Conservation (phyloP, 2,329 filamentous ascomycete species). For the Graphilbum fragrans region DNA sequence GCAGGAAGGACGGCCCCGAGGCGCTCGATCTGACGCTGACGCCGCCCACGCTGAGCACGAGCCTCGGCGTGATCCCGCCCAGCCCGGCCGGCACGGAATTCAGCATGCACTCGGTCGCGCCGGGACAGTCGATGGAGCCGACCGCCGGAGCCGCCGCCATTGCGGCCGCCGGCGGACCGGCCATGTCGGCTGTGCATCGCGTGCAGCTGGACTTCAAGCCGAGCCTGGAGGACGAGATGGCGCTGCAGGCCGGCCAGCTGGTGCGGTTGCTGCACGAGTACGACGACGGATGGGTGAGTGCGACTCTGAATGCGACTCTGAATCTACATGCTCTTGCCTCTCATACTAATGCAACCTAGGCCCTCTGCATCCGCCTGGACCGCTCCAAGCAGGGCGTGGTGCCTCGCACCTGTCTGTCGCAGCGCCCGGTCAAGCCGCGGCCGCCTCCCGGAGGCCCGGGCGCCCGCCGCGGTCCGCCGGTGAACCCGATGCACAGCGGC, state of each 20-base stretch:
- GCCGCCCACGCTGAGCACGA: conserved; percentile 13
- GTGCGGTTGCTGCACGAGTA: conserved; percentile 90
- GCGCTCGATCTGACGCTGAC: conserved; percentile 41
- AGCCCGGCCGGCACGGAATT: conserved; percentile 52
- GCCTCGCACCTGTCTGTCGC: conserved; percentile 85
- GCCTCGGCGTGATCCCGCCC: conserved; percentile 27
- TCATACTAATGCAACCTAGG: conserved; percentile 32
- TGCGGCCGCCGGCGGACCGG: conserved; percentile 48
- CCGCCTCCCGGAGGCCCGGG: conserved; percentile 33
- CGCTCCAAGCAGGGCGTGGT: conserved; percentile 86
- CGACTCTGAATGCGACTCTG: not conserved
- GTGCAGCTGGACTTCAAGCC: conserved; percentile 92
- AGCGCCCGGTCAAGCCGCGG: conserved; percentile 80
- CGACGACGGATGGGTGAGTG: conserved; percentile 91
- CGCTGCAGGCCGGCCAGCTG: conserved; percentile 66
- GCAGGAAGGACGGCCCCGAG: conserved; percentile 35
- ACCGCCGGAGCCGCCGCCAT: conserved; percentile 46
- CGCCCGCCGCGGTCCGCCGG: conserved; percentile 34
- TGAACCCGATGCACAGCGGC: conserved; percentile 24
- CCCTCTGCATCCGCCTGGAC: conserved; percentile 83
- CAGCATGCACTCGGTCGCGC: conserved; percentile 41
- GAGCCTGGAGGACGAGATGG: conserved; percentile 84
- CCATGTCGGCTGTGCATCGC: conserved; percentile 62
- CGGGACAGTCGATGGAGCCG: conserved; percentile 30
- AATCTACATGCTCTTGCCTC: not conserved